Evolutionary conservation across 108 stramenopile genomes (phyloP), one percentile per base, ranked within the genome.

Genomic region (Nitzschia inconspicua): DNA sequence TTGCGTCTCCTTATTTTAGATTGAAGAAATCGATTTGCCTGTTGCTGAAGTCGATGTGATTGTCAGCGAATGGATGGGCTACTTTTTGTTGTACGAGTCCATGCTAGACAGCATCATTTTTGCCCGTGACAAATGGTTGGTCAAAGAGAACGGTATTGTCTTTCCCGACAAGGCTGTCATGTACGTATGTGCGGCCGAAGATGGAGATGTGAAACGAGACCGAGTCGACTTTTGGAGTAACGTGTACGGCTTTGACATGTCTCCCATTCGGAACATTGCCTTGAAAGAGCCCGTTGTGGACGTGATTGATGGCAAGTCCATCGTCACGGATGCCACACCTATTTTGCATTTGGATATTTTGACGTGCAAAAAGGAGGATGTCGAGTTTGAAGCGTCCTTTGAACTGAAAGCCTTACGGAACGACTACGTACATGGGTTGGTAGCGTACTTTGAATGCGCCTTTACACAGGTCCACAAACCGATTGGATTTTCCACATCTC

Each of bases 1-100:
- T 2, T 20, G 9, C 19, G 46, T 19, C 19, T 47, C 1, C 10
- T 1, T 47, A 1, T 18, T 18, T 9, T 16, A 52, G 47, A 73
- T 92, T 25, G 98, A 99, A 70, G 97, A 97, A 29, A 76, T 97
- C 25, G 77, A 92, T 23, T 65, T 97, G 1, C 91, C 88, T 2
- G 89, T 91, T 6, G 44, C 47, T 2, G 30, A 85, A n/a, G 95
- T 97, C 16, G 98, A 99, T 72, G 86, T 98, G 26, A 97, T 99
- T 47, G 79, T 99, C 4, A 93, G 91, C 26, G 98, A 99, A 78
- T 98, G 97, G 97, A 99, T 99, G 95, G 98, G 98, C 29, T 98
- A 98, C 77, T 96, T 95, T 57, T 65, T 98, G 34, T 58, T 98
- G 16, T 98, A 99, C 72, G 98, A 98, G 73, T 91, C 89, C 44